Percentiles rank a stretch among this genome's conserved stretches.
phyloP scores from a whole-genome alignment of 805 yeast species.

The Saccharomycopsis synnaedendra region DNA sequence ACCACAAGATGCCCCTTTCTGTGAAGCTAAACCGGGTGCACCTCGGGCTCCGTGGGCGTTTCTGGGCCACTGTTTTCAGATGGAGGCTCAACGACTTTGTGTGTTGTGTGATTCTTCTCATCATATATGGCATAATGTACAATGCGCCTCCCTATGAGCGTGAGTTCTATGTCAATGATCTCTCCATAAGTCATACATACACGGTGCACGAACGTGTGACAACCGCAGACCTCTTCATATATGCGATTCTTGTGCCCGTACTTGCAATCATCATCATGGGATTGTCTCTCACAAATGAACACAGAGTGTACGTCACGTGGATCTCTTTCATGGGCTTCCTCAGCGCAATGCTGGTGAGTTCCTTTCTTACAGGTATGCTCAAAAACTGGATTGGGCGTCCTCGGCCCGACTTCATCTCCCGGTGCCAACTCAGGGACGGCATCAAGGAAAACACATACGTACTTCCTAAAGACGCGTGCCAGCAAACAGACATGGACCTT shows the following conservation, averaged over 20 bases:
- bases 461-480: slow-evolving; percentile 30
- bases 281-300: slow-evolving; percentile 22
- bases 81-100: slow-evolving; percentile 14
- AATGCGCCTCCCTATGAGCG: slow-evolving; percentile 55
- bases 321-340: slow-evolving; percentile 55
- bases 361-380: slow-evolving; percentile 60
- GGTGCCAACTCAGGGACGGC: slow-evolving; percentile 60
- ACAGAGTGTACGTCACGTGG: slow-evolving; percentile 25
- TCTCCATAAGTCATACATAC: slow-evolving; percentile 71
- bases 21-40: not conserved
- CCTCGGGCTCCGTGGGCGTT: not conserved
- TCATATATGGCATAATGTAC: slow-evolving; percentile 10
- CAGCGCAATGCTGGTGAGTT: slow-evolving; percentile 47
- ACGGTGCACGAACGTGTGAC: slow-evolving; percentile 67
- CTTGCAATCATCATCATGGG: slow-evolving; percentile 26
- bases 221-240: slow-evolving; percentile 38
- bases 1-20: not conserved
- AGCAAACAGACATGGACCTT: slow-evolving; percentile 22
- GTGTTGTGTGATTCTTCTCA: slow-evolving; percentile 4
- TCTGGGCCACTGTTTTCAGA: not conserved
- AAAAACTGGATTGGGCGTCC: slow-evolving; percentile 85
- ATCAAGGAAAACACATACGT: slow-evolving; percentile 47
- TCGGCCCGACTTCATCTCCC: slow-evolving; percentile 82
- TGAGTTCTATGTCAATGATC: slow-evolving; percentile 66
- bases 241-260: slow-evolving; percentile 41